These are phyloP conservation scores for Tylopilus balloui DNA, from an alignment of 768 basidiomycete genomes.

Conservation along the genomic window DNA sequence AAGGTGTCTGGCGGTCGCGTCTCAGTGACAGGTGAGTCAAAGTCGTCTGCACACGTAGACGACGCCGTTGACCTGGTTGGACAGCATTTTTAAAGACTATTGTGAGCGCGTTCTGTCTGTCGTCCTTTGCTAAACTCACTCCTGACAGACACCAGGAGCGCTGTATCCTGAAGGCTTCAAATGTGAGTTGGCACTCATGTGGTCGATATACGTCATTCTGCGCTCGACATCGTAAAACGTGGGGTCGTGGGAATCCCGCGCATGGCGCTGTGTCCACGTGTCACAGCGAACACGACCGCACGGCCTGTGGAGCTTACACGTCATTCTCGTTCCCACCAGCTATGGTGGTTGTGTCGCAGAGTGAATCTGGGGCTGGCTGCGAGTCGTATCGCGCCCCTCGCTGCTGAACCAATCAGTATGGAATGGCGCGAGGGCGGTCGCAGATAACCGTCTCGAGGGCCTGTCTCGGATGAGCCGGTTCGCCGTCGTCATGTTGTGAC, in stretches of 20 bases:
- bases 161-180: slow-evolving; percentile 2
- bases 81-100: slow-evolving; percentile 9
- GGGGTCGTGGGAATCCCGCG: slow-evolving; percentile 35
- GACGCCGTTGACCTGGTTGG: slow-evolving; percentile 3
- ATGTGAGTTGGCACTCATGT: slow-evolving; percentile 20
- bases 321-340: background rate
- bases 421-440: slow-evolving; percentile 8
- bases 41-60: background rate
- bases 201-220: slow-evolving; percentile 26
- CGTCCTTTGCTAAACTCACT: slow-evolving; percentile 7
- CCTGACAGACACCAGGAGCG: slow-evolving; percentile 6
- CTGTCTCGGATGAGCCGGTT: slow-evolving; percentile 28
- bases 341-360: background rate
- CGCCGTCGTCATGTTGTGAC: slow-evolving; percentile 22
- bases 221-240: slow-evolving; percentile 37
- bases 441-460: slow-evolving; percentile 22
- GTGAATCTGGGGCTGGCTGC: slow-evolving; percentile 6
- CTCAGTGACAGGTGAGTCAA: slow-evolving; percentile 18
- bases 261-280: slow-evolving; percentile 18
- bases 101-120: slow-evolving; percentile 12
- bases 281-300: background rate
- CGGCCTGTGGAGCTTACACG: too few species aligned
- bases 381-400: slow-evolving; percentile 18
- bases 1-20: slow-evolving; percentile 12
- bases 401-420: slow-evolving; percentile 14